A percentile compares a stretch with the other conserved stretches of the same genome.
Evolutionary conservation across 257 asterid genomes (phyloP).

Genomic region (Coffea canephora): DNA sequence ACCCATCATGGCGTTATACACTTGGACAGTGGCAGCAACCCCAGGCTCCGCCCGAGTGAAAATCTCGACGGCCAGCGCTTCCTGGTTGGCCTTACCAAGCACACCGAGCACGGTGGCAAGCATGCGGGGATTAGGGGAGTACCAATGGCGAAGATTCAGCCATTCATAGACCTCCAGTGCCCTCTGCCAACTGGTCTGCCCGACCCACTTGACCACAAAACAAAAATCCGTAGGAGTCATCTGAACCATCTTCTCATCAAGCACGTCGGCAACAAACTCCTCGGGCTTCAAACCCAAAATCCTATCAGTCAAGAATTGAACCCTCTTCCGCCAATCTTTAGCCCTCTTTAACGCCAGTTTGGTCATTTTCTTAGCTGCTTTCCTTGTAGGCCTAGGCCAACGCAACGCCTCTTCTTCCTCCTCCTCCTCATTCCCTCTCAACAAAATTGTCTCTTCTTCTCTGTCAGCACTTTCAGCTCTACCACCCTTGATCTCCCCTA

Average conservation of each 20-base stretch:
- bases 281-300: slow-evolving; percentile 69
- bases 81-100: slow-evolving; percentile 93
- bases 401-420: slow-evolving; percentile 46
- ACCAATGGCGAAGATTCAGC: slow-evolving; percentile 86
- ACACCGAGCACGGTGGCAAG: slow-evolving; percentile 76
- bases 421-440: slow-evolving; percentile 24
- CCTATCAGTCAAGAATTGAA: slow-evolving; percentile 65
- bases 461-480: slow-evolving; percentile 17
- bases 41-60: slow-evolving; percentile 60
- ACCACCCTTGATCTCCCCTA: slow-evolving; percentile 16
- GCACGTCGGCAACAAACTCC: slow-evolving; percentile 87
- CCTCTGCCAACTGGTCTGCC: slow-evolving; percentile 87
- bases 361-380: slow-evolving; percentile 77
- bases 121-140: slow-evolving; percentile 84
- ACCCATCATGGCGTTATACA: slow-evolving; percentile 96
- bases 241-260: slow-evolving; percentile 88
- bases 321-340: slow-evolving; percentile 89
- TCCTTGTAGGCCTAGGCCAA: slow-evolving; percentile 58
- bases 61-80: slow-evolving; percentile 77
- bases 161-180: slow-evolving; percentile 91
- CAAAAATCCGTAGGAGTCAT: slow-evolving; percentile 97
- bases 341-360: slow-evolving; percentile 89
- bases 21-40: slow-evolving; percentile 71
- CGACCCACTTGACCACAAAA: slow-evolving; percentile 83
- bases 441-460: slow-evolving; percentile 24